Conservation (phyloP, 1,139 yeast species). For the Hanseniaspora sp. region DNA sequence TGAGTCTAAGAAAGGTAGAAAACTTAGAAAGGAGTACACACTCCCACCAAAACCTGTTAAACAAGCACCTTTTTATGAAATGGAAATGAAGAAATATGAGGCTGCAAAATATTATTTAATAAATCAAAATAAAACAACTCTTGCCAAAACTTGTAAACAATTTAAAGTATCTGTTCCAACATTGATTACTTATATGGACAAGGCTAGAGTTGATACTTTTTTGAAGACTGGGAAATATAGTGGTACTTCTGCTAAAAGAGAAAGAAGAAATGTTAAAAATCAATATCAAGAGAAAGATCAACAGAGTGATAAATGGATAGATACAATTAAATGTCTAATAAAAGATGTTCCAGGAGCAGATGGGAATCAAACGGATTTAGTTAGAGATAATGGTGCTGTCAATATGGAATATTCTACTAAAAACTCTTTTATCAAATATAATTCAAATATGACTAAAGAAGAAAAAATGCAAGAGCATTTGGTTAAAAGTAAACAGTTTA, state of each 20-base stretch:
- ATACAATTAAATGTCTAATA: constrained; percentile 4
- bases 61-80: neutral
- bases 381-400: too few relatives aligned
- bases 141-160: constrained; percentile 12
- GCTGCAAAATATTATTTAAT: constrained; percentile 15
- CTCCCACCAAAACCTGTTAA: constrained; percentile 16
- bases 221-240: constrained; percentile 16
- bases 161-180: constrained; percentile 16
- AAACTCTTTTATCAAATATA: too few relatives aligned
- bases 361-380: too few relatives aligned
- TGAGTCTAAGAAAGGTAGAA: constrained; percentile 15
- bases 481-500: neutral
- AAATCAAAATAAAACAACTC: constrained; percentile 12
- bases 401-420: too few relatives aligned
- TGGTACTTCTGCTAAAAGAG: constrained; percentile 14
- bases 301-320: constrained; percentile 10
- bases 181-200: constrained; percentile 16
- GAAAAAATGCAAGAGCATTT: neutral
- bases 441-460: neutral
- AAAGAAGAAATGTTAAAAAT: constrained; percentile 14
- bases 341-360: neutral
- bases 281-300: constrained; percentile 15
- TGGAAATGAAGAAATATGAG: constrained; percentile 15
- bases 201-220: constrained; percentile 14
- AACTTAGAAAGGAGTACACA: constrained; percentile 16